These are phyloP conservation scores for Sporisorium reilianum DNA, from an alignment of 1,284 basidiomycete species.

Conservation along the genomic window DNA sequence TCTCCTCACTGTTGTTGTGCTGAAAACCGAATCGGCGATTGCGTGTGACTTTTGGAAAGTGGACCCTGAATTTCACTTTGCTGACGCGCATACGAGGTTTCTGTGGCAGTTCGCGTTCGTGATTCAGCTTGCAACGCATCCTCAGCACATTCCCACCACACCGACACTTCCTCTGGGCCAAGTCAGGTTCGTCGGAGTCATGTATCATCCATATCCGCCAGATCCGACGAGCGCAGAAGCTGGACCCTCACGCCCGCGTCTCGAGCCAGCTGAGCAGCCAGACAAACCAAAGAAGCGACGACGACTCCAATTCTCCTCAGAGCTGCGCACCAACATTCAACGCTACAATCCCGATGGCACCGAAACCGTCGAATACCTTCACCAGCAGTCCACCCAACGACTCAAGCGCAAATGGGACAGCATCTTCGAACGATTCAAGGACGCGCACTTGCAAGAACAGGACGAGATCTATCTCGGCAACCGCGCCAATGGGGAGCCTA, in stretches of 20 bases:
- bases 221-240: slow-evolving; percentile 12
- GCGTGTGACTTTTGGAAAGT: not conserved
- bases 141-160: not conserved
- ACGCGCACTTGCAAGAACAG: slow-evolving; percentile 63
- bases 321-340: slow-evolving; percentile 34
- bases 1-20: not conserved
- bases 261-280: not conserved
- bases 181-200: not conserved
- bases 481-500: slow-evolving; percentile 46
- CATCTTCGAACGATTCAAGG: slow-evolving; percentile 64
- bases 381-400: slow-evolving; percentile 59
- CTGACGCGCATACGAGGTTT: slow-evolving; percentile 10
- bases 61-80: slow-evolving; percentile 9
- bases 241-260: slow-evolving; percentile 22
- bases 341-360: slow-evolving; percentile 60
- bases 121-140: not conserved
- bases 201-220: slow-evolving; percentile 11
- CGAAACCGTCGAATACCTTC: slow-evolving; percentile 57
- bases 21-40: slow-evolving; percentile 14
- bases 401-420: slow-evolving; percentile 65
- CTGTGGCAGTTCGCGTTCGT: slow-evolving; percentile 13
- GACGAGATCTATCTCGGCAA: slow-evolving; percentile 67
- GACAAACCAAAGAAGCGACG: slow-evolving; percentile 36
- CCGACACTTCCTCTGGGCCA: not conserved
- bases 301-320: slow-evolving; percentile 50